These are phyloP conservation scores for Ceratobasidium sp. DNA, from an alignment of 1,284 basidiomycete genomes.

Conservation along the genomic window DNA sequence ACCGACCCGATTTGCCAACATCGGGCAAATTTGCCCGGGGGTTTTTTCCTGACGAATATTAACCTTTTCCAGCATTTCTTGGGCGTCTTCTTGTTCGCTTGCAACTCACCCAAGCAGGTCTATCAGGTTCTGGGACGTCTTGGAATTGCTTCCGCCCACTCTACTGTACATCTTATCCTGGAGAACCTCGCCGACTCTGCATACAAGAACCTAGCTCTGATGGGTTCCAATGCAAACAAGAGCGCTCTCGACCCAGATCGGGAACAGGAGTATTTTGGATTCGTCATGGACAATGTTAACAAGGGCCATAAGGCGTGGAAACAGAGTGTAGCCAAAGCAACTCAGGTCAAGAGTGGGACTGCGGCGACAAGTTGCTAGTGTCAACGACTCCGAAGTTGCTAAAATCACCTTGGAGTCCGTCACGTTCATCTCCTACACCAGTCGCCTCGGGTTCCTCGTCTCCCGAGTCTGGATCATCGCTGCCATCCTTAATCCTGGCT, in stretches of 20 bases:
- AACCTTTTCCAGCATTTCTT: conserved; percentile 17
- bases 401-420: too few relatives aligned
- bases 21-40: too few relatives aligned
- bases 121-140: conserved; percentile 1
- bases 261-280: conserved; percentile 1
- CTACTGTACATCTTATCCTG: neutral
- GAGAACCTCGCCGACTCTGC: neutral
- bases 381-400: too few relatives aligned
- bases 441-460: too few relatives aligned
- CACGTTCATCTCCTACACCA: too few relatives aligned
- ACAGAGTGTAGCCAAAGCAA: neutral
- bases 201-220: neutral
- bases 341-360: conserved; percentile 10
- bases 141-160: neutral
- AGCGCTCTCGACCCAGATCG: neutral
- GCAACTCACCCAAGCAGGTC: conserved; percentile 11
- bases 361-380: neutral
- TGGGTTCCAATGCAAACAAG: neutral
- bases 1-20: too few relatives aligned
- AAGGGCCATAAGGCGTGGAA: neutral
- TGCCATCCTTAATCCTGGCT: too few relatives aligned
- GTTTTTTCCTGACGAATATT: neutral
- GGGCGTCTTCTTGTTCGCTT: conserved; percentile 24
- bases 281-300: conserved; percentile 27
- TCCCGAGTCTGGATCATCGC: too few relatives aligned